These are phyloP conservation scores for Collybiopsis luxurians DNA, from an alignment of 768 basidiomycete species.

Conservation along the genomic window DNA sequence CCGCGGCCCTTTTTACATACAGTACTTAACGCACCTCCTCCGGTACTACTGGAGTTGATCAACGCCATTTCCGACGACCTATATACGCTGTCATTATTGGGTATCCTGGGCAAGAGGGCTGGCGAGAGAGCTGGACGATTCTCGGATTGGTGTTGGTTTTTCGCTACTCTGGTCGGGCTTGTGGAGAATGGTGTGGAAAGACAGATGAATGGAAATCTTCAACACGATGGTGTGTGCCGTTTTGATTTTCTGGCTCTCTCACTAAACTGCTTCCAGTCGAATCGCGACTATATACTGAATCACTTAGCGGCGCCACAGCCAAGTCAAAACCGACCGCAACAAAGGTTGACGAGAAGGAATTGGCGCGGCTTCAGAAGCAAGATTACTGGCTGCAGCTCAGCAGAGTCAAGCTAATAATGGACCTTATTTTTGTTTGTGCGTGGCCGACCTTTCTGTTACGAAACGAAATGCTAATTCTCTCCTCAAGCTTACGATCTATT, in stretches of 20 bases:
- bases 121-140: constrained; percentile 73
- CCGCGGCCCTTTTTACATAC: constrained; percentile 69
- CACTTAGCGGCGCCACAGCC: constrained; percentile 65
- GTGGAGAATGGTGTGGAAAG: constrained; percentile 84
- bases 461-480: constrained; percentile 7
- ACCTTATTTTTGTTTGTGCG: constrained; percentile 82
- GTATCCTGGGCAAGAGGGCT: constrained; percentile 59
- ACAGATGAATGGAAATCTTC: constrained; percentile 61
- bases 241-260: constrained; percentile 2
- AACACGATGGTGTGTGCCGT: constrained; percentile 54
- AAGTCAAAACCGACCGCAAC: constrained; percentile 61
- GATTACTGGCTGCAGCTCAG: constrained; percentile 75
- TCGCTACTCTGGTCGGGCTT: constrained; percentile 73
- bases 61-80: constrained; percentile 76
- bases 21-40: constrained; percentile 76
- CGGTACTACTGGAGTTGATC: constrained; percentile 75
- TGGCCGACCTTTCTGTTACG: constrained; percentile 7
- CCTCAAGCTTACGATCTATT: constrained; percentile 71
- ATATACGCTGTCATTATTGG: constrained; percentile 71
- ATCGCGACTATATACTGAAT: constrained; percentile 69
- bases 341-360: constrained; percentile 69
- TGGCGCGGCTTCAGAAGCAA: constrained; percentile 63
- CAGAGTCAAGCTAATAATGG: constrained; percentile 74
- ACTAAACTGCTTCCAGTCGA: constrained; percentile 47
- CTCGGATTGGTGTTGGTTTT: constrained; percentile 86